These are phyloP conservation scores for Diutina sp. DNA, from an alignment of 1,139 yeast genomes.

Conservation along the genomic window DNA sequence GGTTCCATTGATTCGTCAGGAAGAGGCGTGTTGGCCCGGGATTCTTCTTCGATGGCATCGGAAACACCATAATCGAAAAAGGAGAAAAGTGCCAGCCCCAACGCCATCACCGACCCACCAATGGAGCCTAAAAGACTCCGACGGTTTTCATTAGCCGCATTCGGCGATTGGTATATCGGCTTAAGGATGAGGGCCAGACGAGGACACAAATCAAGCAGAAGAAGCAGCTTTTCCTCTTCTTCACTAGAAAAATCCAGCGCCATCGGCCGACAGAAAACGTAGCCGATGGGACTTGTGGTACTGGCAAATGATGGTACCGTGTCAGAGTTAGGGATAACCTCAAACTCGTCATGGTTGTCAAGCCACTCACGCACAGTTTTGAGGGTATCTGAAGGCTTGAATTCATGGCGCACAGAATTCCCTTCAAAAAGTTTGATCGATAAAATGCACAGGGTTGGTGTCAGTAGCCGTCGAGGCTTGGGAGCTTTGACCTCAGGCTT, in stretches of 20 bases:
- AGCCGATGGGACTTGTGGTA: background rate
- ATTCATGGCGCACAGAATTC: background rate
- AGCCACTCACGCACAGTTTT: slow-evolving; percentile 1
- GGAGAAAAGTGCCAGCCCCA: slow-evolving; percentile 1
- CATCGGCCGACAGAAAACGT: background rate
- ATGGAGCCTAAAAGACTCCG: background rate
- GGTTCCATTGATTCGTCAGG: background rate
- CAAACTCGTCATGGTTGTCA: background rate
- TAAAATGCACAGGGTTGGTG: background rate
- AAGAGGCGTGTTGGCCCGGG: background rate
- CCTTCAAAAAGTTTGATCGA: background rate
- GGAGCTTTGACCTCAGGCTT: background rate
- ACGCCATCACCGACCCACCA: background rate
- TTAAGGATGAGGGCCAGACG: background rate
- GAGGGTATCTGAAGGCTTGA: background rate
- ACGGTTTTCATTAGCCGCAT: background rate
- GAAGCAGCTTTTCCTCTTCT: background rate
- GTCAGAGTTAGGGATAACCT: background rate
- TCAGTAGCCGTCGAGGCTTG: background rate
- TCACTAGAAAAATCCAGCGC: background rate
- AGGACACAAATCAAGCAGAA: background rate
- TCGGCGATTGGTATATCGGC: background rate
- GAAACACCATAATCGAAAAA: background rate
- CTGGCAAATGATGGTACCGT: background rate
- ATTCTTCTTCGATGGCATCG: background rate